Conservation (phyloP, 2,329 filamentous ascomycete genomes). For the Penicillium aurantiogriseum region DNA sequence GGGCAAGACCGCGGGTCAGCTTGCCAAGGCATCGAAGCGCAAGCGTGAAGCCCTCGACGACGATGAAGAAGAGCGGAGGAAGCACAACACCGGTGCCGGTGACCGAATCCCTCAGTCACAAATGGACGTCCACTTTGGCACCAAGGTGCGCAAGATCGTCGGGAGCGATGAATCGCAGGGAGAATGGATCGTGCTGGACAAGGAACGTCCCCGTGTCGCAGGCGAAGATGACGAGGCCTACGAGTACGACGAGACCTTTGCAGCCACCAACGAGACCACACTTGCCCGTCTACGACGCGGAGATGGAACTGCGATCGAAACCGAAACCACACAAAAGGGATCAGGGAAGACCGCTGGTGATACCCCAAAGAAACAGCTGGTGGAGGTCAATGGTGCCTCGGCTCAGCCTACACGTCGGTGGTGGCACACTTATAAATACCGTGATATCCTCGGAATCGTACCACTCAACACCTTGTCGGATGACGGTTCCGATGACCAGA, state of each 20-base stretch:
- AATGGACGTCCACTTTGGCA: slow-evolving; percentile 44
- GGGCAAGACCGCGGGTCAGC: slow-evolving; percentile 21
- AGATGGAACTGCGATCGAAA: slow-evolving; percentile 19
- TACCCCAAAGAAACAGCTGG: slow-evolving; percentile 28
- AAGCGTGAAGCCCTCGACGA: slow-evolving; percentile 42
- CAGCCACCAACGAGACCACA: slow-evolving; percentile 29
- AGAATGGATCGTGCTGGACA: slow-evolving; percentile 37
- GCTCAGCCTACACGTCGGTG: slow-evolving; percentile 33
- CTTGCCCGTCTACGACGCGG: slow-evolving; percentile 36
- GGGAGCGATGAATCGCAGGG: slow-evolving; percentile 38
- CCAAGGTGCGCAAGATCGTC: slow-evolving; percentile 50
- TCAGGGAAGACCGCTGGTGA: slow-evolving; percentile 17
- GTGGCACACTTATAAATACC: slow-evolving; percentile 91
- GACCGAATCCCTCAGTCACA: slow-evolving; percentile 50
- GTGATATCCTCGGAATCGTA: slow-evolving; percentile 79
- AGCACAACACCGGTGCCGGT: slow-evolving; percentile 56
- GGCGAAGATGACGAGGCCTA: slow-evolving; percentile 35
- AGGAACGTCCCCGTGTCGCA: slow-evolving; percentile 23
- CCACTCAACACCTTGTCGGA: slow-evolving; percentile 48
- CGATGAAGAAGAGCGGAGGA: slow-evolving; percentile 44
- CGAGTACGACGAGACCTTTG: slow-evolving; percentile 35
- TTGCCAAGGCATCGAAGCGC: slow-evolving; percentile 38
- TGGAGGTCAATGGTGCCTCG: slow-evolving; percentile 25
- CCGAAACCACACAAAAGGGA: slow-evolving; percentile 23
- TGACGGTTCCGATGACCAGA: slow-evolving; percentile 32